Conservation (phyloP, 1,284 basidiomycete species). For the Quambalaria eucalypti region DNA sequence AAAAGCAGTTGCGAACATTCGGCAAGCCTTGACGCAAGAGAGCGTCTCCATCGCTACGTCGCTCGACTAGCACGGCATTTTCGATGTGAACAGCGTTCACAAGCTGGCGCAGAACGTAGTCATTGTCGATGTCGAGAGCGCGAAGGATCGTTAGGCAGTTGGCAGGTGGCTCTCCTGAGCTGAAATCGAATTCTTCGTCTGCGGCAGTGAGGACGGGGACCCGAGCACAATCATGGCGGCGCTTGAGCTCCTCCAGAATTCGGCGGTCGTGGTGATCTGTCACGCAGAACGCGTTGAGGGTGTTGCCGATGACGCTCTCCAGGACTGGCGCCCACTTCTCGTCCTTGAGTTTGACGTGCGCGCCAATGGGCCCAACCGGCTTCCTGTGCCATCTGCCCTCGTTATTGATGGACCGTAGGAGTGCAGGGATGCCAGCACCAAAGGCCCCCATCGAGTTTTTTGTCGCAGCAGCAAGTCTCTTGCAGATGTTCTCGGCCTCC, state of each 20-base stretch:
- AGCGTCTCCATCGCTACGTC: constrained; percentile 31
- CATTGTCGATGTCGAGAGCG: constrained; percentile 71
- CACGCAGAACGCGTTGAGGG: constrained; percentile 68
- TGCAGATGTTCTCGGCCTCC: background rate
- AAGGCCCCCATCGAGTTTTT: constrained; percentile 30
- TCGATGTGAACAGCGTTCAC: constrained; percentile 71
- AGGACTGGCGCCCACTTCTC: constrained; percentile 62
- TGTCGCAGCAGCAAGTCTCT: background rate
- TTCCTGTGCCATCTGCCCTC: constrained; percentile 28
- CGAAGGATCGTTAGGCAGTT: constrained; percentile 67
- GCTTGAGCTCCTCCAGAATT: constrained; percentile 59
- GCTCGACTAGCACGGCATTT: constrained; percentile 57
- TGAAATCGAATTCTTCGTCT: constrained; percentile 52
- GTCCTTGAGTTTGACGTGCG: constrained; percentile 73
- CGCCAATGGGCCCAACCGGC: constrained; percentile 62
- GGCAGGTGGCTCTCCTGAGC: constrained; percentile 54
- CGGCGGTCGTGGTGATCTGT: constrained; percentile 63
- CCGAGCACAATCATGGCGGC: constrained; percentile 17
- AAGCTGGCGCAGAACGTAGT: constrained; percentile 68
- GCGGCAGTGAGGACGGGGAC: constrained; percentile 27
- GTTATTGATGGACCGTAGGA: constrained; percentile 52
- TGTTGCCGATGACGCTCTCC: constrained; percentile 57
- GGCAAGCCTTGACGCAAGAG: constrained; percentile 37
- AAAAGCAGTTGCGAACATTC: constrained; percentile 42
- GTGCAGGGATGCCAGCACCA: constrained; percentile 25